Evolutionary conservation across 108 stramenopile genomes (phyloP), one percentile per base, ranked within the genome.

Genomic region (Nitzschia sp.): DNA sequence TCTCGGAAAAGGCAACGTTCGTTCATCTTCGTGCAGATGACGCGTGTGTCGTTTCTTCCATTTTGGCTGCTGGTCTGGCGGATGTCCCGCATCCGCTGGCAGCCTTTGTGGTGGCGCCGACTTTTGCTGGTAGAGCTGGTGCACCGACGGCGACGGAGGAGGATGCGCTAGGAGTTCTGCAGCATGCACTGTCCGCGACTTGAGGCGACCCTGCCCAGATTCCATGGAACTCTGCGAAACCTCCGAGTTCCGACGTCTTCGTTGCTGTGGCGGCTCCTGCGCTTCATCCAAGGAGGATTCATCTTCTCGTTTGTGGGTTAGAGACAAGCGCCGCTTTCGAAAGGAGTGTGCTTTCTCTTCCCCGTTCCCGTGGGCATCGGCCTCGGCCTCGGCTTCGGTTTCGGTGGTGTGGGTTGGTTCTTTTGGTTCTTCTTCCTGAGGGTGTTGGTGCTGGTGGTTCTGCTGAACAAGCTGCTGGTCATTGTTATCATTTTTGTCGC

Each of bases 321-420:
- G 76, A 19, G 89, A 87, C 48, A 93, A 48, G 3, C 92, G 85
- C 27, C 92, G 79, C 59, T 87, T 75, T 29, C 92, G 84, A 80
- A 93, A 93, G 34, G 85, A 77, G 32, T 79, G 71, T 15, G 73
- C 68, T 58, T 71, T 76, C 36, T 76, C 80, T 17, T 80, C 83
- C 13, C 30, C 55, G 13, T 56, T 32, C 13, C 5, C 13, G 21
- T 52, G 16, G 19, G 25, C 55, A 56, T 60, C 36, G 25, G 26
- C 38, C 33, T 58, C 50, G 45, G 27, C 57, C 35, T 48, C 66
- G 45, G 53, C 60, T 33, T 26, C 19, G 48, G 48, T 50, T 50
- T 13, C 13, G 38, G 38, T 41, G 11, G 38, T 13, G 38, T 41
- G 13, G 38, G 13, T 41, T 41, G 38, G n/a, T n/a, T n/a, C n/a